phyloP scores from a whole-genome alignment of 1,284 basidiomycete species.

The Austroboletus novae-zelandiae region DNA sequence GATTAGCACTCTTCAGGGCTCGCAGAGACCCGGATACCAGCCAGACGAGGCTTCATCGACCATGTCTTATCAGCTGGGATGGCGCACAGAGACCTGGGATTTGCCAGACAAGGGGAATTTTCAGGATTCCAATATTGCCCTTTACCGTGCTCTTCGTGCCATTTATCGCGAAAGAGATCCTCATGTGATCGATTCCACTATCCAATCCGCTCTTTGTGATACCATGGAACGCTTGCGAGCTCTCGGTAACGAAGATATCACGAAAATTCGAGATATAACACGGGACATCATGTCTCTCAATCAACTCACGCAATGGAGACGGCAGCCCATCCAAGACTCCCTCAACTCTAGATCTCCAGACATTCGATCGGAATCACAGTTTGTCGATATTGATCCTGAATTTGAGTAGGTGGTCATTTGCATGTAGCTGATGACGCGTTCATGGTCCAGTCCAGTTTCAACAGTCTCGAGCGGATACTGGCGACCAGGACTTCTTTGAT shows the following conservation, averaged over 20 bases:
- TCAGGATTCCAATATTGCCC: constrained; percentile 50
- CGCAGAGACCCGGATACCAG: constrained; percentile 33
- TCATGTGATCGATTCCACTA: constrained; percentile 42
- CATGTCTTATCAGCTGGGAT: constrained; percentile 78
- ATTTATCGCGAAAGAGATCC: constrained; percentile 71
- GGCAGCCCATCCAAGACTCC: constrained; percentile 35
- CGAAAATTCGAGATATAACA: constrained; percentile 65
- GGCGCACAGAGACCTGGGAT: constrained; percentile 93
- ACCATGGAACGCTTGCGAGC: constrained; percentile 67
- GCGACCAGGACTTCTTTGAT: constrained; percentile 85
- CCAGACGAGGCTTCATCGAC: constrained; percentile 40
- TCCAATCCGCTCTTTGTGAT: constrained; percentile 50
- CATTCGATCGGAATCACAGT: constrained; percentile 38
- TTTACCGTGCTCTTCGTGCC: constrained; percentile 80
- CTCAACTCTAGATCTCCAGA: constrained; percentile 38
- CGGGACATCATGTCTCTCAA: constrained; percentile 76
- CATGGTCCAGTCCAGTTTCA: constrained; percentile 58
- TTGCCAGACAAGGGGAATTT: constrained; percentile 60
- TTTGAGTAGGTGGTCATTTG: constrained; percentile 60
- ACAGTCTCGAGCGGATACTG: constrained; percentile 73
- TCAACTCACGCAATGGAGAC: constrained; percentile 65
- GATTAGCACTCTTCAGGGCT: constrained; percentile 54
- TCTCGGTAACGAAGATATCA: constrained; percentile 74
- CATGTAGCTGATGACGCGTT: constrained; percentile 5
- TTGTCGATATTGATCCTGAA: constrained; percentile 48